These are phyloP conservation scores for Iris pallida DNA, from an alignment of 116 monocot genomes.

Conservation along the genomic window DNA sequence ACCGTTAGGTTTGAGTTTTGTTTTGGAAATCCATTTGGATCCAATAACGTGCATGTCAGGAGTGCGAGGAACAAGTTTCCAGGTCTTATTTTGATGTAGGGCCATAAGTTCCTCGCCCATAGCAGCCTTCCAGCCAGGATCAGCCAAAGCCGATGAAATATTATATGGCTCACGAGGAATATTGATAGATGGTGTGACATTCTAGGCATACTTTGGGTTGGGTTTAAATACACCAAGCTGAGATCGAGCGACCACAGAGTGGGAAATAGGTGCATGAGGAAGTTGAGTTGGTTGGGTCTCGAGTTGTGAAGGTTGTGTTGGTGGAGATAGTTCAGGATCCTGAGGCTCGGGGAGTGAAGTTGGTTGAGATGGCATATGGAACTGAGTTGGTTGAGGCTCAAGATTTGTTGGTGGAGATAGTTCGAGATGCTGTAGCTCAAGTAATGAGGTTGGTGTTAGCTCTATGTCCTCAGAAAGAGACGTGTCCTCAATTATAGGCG, in stretches of 20 bases:
- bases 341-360: not conserved
- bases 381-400: not conserved
- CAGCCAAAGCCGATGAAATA: too few relatives aligned
- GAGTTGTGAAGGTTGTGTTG: not conserved
- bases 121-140: too few relatives aligned
- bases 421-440: not conserved
- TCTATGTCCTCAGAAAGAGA: too few relatives aligned
- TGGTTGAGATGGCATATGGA: not conserved
- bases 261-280: not conserved
- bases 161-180: not conserved
- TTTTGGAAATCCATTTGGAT: slow-evolving; percentile 4
- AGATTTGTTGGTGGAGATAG: not conserved
- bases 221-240: not conserved
- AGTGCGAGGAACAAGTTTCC: not conserved
- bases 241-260: not conserved
- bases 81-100: not conserved
- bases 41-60: not conserved
- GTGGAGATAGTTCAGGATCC: not conserved
- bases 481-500: too few relatives aligned
- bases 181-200: not conserved
- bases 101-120: not conserved
- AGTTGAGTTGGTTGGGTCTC: not conserved
- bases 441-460: too few relatives aligned
- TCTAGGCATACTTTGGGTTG: not conserved
- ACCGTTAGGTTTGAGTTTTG: not conserved